phyloP scores from a whole-genome alignment of 345 rosid genomes.

The Euphorbia pulcherrima region DNA sequence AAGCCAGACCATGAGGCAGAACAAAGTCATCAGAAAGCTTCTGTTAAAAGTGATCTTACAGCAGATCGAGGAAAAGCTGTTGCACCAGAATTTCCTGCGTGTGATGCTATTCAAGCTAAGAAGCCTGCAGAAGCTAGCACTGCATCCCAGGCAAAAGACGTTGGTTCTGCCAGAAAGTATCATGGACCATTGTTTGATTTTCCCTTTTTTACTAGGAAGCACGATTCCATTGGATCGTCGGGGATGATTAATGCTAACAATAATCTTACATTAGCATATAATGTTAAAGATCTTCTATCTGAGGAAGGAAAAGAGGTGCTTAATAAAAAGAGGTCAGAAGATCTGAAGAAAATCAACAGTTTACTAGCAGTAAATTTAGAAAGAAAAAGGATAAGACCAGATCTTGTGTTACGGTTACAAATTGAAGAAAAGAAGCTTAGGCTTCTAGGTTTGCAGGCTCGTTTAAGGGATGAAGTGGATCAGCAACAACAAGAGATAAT shows the following conservation, averaged over 20 bases:
- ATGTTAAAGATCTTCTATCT: conserved; percentile 82
- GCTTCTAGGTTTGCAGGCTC: conserved; percentile 75
- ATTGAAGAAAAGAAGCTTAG: conserved; percentile 92
- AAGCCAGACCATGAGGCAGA: conserved; percentile 79
- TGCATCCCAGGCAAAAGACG: conserved; percentile 60
- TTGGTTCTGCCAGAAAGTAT: conserved; percentile 78
- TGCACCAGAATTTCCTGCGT: conserved; percentile 41
- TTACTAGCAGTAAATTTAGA: conserved; percentile 81
- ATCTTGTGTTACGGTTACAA: conserved; percentile 94
- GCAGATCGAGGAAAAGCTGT: conserved; percentile 73
- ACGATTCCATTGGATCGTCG: conserved; percentile 72
- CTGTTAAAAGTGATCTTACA: conserved; percentile 50
- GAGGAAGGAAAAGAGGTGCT: conserved; percentile 87
- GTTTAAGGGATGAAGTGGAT: conserved; percentile 88
- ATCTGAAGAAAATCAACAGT: conserved; percentile 76
- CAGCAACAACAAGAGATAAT: conserved; percentile 94
- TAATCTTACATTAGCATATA: conserved; percentile 78
- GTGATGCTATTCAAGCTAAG: conserved; percentile 67
- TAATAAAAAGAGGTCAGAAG: conserved; percentile 67
- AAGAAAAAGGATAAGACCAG: conserved; percentile 96
- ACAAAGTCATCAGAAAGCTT: conserved; percentile 47
- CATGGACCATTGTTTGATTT: conserved; percentile 98
- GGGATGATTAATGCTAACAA: conserved; percentile 61
- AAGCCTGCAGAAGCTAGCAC: conserved; percentile 58
- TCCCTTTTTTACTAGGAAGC: conserved; percentile 94